phyloP scores from a whole-genome alignment of 2,329 filamentous ascomycete genomes.

The Fusarium sp. region DNA sequence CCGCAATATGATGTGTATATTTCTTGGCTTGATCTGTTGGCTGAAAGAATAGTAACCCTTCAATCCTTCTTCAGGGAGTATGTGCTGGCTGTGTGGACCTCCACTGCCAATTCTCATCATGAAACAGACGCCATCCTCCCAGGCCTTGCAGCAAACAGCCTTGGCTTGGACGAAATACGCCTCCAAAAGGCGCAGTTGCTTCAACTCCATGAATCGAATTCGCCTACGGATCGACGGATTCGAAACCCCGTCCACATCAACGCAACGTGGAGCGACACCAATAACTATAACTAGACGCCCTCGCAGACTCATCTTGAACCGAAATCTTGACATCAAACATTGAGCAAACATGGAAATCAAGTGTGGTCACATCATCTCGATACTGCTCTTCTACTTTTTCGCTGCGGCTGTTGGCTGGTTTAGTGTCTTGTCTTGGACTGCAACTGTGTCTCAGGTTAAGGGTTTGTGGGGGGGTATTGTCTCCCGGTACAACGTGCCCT shows the following conservation, averaged over 20 bases:
- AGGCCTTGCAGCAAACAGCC: neutral
- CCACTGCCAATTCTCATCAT: neutral
- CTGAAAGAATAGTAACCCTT: neutral
- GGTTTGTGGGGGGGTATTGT: neutral
- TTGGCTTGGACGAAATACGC: neutral
- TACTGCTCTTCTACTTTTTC: neutral
- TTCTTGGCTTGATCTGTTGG: neutral
- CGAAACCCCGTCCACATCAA: neutral
- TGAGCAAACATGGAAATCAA: neutral
- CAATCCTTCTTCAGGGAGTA: neutral
- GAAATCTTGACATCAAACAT: neutral
- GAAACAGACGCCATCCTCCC: neutral
- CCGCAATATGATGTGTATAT: neutral
- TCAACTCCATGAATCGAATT: neutral
- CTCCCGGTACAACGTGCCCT: neutral
- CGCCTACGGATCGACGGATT: neutral
- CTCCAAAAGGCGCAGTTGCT: neutral
- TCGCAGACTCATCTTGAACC: neutral
- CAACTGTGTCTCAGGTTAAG: neutral
- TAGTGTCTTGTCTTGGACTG: neutral
- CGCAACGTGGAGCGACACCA: no score
- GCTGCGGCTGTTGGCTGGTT: neutral
- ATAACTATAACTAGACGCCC: neutral
- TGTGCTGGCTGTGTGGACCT: neutral
- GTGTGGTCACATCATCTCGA: fast-evolving